These are phyloP conservation scores for Chamaecrista fasciculata DNA, from an alignment of 306 rosid genomes.

Conservation along the genomic window DNA sequence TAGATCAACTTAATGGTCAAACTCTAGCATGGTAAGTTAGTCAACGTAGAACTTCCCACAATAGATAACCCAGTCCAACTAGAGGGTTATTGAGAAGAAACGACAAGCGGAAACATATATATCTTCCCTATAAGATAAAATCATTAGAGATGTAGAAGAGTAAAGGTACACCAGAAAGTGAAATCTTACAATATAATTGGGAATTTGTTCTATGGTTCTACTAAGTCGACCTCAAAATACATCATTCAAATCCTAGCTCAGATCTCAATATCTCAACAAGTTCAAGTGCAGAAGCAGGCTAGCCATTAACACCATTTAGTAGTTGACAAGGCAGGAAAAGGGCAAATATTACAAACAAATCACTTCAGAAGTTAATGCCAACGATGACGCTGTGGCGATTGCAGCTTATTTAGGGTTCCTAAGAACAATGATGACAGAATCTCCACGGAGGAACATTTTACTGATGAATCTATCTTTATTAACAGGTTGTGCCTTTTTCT, in stretches of 20 bases:
- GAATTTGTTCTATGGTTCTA: too few species aligned
- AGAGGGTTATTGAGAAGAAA: too few species aligned
- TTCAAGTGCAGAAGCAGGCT: background rate
- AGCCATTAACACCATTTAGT: background rate
- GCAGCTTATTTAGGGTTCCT: conserved; percentile 80
- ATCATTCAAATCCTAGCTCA: conserved; percentile 11
- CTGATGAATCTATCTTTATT: conserved; percentile 95
- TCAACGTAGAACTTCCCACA: background rate
- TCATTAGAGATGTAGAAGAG: background rate
- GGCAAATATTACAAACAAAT: background rate
- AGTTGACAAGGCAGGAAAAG: background rate
- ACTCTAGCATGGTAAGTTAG: background rate
- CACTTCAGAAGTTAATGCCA: background rate
- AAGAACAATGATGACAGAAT: conserved; percentile 84
- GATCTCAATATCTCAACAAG: conserved; percentile 5
- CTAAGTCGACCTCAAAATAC: background rate
- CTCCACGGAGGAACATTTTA: conserved; percentile 88
- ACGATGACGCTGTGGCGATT: background rate
- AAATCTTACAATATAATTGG: background rate
- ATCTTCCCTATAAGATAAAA: too few species aligned
- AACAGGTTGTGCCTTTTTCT: conserved; percentile 84
- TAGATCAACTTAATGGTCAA: background rate
- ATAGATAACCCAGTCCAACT: too few species aligned
- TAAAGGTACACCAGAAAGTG: background rate
- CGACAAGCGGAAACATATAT: too few species aligned